Evolutionary conservation across 768 basidiomycete genomes (phyloP), one percentile per base, ranked within the genome.

Genomic region (Xerocomellus intermedius): DNA sequence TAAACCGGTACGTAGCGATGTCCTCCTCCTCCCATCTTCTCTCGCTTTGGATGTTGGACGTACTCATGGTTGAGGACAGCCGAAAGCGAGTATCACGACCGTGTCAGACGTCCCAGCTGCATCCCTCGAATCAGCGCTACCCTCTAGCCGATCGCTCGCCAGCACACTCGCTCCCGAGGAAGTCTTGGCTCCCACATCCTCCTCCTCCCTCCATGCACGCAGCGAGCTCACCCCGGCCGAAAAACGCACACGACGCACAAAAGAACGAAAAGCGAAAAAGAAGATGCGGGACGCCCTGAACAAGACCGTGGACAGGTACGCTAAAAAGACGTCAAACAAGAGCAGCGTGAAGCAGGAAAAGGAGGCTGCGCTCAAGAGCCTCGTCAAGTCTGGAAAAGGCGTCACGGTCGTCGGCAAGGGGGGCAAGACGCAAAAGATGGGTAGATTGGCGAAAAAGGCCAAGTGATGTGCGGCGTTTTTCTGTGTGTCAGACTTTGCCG

Each of bases 161-260:
- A 86, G 84, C 0, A 87, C 94, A 79, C 81, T 99, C 41, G 93
- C 97, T 1, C 97, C 97, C 1, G 94, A 98, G 69, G 97, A 99
- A 72, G 75, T 98, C 14, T 88, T 89, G 62, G 76, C 86, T 1
- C 81, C 89, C 2, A 21, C 42, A 0, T 69, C 79, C 3, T 65
- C 82, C 1, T 71, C 80, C 3, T 79, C 81, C 45, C 77, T 82
- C 22, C 84, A 84, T 39, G 80, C 85, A 3, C 80, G 83, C 39
- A 86, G 85, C 46, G 96, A 98, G 70, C 76, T 98, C 46, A 92
- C 91, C 4, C 91, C 95, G 1, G 69, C 76, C 19, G 87, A 98
- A 74, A 97, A 97, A 74, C 84, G 84, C 47, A 73, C 85, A 0
- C 69, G 83, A 33, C 84, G 85, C 50, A 79, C 80, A 59, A 87